A percentile compares a stretch with the other conserved stretches of the same genome.
These are phyloP conservation scores for Epichloe coenophiala DNA, from an alignment of 2,329 filamentous ascomycete genomes.

Conservation along the genomic window DNA sequence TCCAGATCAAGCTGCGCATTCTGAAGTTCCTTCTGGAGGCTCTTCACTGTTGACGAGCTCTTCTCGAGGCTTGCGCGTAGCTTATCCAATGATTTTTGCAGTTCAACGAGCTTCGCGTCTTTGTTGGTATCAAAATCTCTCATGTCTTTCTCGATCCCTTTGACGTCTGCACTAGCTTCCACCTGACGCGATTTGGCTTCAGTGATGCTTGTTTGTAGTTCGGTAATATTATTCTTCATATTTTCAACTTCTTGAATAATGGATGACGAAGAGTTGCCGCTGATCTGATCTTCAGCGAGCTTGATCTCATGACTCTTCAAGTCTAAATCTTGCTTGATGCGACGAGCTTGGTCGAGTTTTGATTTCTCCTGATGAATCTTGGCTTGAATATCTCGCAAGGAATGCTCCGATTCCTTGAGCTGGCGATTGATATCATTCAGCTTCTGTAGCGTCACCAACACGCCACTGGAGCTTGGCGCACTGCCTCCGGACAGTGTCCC, in stretches of 20 bases:
- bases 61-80: conserved; percentile 66
- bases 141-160: conserved; percentile 96
- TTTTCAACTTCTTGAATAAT: conserved; percentile 94
- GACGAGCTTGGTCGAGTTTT: conserved; percentile 71
- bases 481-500: conserved; percentile 93
- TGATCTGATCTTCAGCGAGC: conserved; percentile 88
- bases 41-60: conserved; percentile 68
- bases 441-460: conserved; percentile 86
- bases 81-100: conserved; percentile 71
- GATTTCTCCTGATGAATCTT: conserved; percentile 77
- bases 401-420: conserved; percentile 54
- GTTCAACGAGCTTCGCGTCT: conserved; percentile 83
- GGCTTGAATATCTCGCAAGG: conserved; percentile 56
- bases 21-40: conserved; percentile 82
- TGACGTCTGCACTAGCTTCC: conserved; percentile 72
- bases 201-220: conserved; percentile 63
- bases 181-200: conserved; percentile 70
- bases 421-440: conserved; percentile 75
- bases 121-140: conserved; percentile 97
- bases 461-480: conserved; percentile 82
- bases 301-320: conserved; percentile 92
- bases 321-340: conserved; percentile 83
- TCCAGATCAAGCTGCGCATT: conserved; percentile 78
- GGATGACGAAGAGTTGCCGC: conserved; percentile 83
- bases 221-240: conserved; percentile 73